A percentile compares a stretch with the other conserved stretches of the same genome.
Conservation (phyloP, 2,329 filamentous ascomycete species). For the Sclerotinia sclerotiorum region DNA sequence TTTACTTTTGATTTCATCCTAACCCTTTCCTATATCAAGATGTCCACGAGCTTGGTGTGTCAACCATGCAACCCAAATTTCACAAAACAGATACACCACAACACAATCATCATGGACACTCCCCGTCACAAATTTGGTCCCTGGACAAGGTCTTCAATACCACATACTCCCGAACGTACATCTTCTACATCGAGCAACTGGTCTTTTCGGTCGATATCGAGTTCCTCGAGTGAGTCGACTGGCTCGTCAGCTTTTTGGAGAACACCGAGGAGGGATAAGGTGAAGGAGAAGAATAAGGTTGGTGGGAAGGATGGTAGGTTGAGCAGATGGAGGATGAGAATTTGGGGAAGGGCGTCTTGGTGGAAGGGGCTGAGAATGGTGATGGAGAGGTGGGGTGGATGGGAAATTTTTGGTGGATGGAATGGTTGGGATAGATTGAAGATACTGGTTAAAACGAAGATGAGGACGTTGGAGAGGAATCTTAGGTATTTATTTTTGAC, state of each 20-base stretch:
- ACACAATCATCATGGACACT: background rate
- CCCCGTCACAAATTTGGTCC: background rate
- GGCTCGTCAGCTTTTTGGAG: constrained; percentile 5
- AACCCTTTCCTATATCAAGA: background rate
- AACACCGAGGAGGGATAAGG: background rate
- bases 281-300: background rate
- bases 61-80: background rate
- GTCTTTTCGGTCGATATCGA: background rate
- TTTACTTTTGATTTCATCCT: no score
- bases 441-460: background rate
- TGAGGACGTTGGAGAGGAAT: background rate
- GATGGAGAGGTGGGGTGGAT: background rate
- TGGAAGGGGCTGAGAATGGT: background rate
- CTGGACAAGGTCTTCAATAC: background rate
- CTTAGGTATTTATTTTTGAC: background rate
- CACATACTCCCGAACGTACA: background rate
- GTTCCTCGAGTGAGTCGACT: background rate
- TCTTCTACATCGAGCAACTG: constrained; percentile 2
- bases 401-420: background rate
- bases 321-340: background rate
- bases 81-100: no score
- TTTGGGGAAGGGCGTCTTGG: no score
- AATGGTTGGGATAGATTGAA: background rate
- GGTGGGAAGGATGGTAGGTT: background rate
- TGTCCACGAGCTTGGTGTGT: no score